Evolutionary conservation across 352 stramenopile genomes (phyloP), one percentile per base, ranked within the genome.

Genomic region (Phytophthora crassamura): DNA sequence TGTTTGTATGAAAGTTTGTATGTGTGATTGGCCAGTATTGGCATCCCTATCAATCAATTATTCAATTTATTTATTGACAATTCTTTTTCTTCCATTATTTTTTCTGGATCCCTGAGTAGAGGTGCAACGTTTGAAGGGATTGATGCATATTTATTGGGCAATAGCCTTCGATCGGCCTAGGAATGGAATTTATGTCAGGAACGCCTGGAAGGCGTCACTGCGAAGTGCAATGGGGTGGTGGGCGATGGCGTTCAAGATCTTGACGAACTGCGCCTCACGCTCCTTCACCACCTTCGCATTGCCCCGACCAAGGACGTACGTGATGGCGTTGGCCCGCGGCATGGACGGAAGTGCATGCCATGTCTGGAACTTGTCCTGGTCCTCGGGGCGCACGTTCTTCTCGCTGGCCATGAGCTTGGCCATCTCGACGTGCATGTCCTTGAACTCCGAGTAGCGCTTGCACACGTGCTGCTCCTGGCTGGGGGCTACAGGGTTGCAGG

Each of bases 381-480:
- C 64, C 34, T 67, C 60, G 8, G 59, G 16, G 15, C 72, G 68
- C 15, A 89, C 78, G 63, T 89, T 86, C 48, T 71, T 71, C 54
- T 81, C 77, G 36, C 75, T 87, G 14, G 72, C 75, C 77, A 90
- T 86, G 55, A 88, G 64, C 47, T 73, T 80, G 28, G 72, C 62
- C 18, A 91, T 62, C 47, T 82, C 58, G 1, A 51, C 64, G 61
- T 91, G 73, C 42, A 93, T 74, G 8, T 68, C 35, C 67, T 90
- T 93, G 67, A 93, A 91, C 67, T 93, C 82, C 56, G 84, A 91
- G 69, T 82, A 93, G 25, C 84, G 80, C 63, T 93, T 93, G 40
- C 74, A 78, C 35, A 90, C 59, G 56, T 77, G 74, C 3, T 81
- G 22, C 14, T 86, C 72, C 57, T 78, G 68, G 35, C 61, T 75